phyloP scores from a whole-genome alignment of 768 basidiomycete genomes.

The Russula olivacea region DNA sequence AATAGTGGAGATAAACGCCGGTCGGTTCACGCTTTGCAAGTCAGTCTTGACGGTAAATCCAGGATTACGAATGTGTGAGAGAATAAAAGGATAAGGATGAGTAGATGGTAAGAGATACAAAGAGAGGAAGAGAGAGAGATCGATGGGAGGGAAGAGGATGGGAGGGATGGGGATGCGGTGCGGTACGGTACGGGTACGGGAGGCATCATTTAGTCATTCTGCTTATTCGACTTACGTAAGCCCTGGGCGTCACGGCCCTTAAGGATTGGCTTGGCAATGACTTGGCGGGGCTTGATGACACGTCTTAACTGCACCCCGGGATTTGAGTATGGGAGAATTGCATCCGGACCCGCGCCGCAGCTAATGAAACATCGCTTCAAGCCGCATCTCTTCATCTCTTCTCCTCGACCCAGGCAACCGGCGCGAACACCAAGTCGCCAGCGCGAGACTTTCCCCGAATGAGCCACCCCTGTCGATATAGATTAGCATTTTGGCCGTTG shows the following conservation, averaged over 20 bases:
- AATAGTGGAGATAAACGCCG: background rate
- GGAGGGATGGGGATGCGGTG: background rate
- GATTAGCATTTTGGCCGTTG: no score
- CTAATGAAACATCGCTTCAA: no score
- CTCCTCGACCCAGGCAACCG: no score
- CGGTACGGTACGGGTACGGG: background rate
- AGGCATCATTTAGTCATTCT: background rate
- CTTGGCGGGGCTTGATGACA: no score
- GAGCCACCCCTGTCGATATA: no score
- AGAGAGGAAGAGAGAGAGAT: background rate
- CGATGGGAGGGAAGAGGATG: background rate
- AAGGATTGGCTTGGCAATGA: no score
- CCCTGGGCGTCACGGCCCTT: background rate
- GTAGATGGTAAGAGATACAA: constrained; percentile 1
- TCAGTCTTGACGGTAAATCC: background rate
- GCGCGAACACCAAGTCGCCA: no score
- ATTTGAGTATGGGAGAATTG: no score
- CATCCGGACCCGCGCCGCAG: no score
- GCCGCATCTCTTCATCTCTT: no score
- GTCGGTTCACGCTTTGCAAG: background rate
- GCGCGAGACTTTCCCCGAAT: no score
- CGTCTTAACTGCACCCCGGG: no score
- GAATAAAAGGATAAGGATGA: background rate
- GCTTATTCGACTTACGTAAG: constrained; percentile 1
- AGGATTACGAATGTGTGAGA: background rate